These are phyloP conservation scores for Prinsepia uniflora DNA, from an alignment of 306 rosid species.

Conservation along the genomic window DNA sequence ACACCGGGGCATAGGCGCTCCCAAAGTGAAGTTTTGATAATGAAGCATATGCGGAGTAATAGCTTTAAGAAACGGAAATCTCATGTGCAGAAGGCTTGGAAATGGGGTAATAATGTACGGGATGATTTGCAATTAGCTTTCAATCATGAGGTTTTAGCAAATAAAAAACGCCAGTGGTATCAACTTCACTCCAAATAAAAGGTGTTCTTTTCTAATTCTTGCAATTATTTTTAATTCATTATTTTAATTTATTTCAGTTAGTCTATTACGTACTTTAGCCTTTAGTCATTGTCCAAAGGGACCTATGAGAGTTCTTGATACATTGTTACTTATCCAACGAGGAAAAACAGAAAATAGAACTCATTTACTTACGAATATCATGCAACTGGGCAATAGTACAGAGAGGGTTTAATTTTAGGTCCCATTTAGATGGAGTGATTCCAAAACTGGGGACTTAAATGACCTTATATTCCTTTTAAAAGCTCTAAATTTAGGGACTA, in stretches of 20 bases:
- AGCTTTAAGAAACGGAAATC: constrained; percentile 63
- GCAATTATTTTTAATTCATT: no score
- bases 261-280: no score
- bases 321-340: not conserved
- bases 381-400: not conserved
- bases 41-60: constrained; percentile 37
- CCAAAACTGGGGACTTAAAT: no score
- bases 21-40: constrained; percentile 52
- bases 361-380: not conserved
- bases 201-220: constrained; percentile 43
- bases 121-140: constrained; percentile 41
- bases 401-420: not conserved
- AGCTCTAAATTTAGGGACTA: constrained; percentile 13
- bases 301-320: not conserved
- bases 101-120: constrained; percentile 46
- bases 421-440: no score
- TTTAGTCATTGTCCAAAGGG: no score
- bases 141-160: constrained; percentile 84
- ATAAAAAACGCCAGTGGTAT: constrained; percentile 98
- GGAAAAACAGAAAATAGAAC: not conserved
- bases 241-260: no score
- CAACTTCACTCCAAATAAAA: constrained; percentile 73
- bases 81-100: constrained; percentile 68
- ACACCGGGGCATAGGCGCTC: constrained; percentile 53
- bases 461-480: no score